Evolutionary conservation across 495 filamentous ascomycete genomes (phyloP).

Genomic region (Lophium mytilinum): DNA sequence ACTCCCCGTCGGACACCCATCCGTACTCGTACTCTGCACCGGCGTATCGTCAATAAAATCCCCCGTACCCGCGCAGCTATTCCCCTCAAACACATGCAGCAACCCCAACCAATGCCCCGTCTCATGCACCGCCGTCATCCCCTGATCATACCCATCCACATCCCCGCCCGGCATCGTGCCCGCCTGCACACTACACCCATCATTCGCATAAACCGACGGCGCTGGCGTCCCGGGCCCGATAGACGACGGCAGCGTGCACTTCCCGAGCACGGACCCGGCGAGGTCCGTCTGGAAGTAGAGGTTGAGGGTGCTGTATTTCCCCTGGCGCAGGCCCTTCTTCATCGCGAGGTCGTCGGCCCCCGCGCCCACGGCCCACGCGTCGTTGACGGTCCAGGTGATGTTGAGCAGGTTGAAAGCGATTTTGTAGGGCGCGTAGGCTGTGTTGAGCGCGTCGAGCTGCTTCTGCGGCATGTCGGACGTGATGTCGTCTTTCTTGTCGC

Average conservation of each 20-base stretch:
- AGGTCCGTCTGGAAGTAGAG: conserved; percentile 53
- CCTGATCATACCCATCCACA: conserved; percentile 46
- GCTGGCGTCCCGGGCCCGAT: conserved; percentile 3
- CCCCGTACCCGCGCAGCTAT: conserved; percentile 45
- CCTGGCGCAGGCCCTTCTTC: conserved; percentile 53
- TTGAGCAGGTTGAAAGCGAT: conserved; percentile 46
- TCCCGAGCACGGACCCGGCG: conserved; percentile 44
- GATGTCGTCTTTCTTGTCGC: conserved; percentile 43
- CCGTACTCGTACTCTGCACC: conserved; percentile 42
- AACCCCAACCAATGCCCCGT: conserved; percentile 60
- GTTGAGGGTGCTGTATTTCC: conserved; percentile 53
- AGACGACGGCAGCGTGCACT: conserved; percentile 42
- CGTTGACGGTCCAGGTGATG: conserved; percentile 50
- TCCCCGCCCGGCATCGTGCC: conserved; percentile 47
- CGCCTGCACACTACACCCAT: conserved; percentile 53
- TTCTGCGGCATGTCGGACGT: conserved; percentile 35
- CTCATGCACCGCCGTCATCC: conserved; percentile 56
- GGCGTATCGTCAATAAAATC: conserved; percentile 55
- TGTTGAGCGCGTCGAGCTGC: conserved; percentile 45
- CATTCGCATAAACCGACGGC: conserved; percentile 35
- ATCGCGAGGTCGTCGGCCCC: conserved; percentile 44
- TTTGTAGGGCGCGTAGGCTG: conserved; percentile 41
- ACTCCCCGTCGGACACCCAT: conserved; percentile 46
- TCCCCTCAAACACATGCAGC: conserved; percentile 58
- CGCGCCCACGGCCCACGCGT: conserved; percentile 42